phyloP scores from a whole-genome alignment of 2,329 filamentous ascomycete genomes.

The Aureobasidium sp. region DNA sequence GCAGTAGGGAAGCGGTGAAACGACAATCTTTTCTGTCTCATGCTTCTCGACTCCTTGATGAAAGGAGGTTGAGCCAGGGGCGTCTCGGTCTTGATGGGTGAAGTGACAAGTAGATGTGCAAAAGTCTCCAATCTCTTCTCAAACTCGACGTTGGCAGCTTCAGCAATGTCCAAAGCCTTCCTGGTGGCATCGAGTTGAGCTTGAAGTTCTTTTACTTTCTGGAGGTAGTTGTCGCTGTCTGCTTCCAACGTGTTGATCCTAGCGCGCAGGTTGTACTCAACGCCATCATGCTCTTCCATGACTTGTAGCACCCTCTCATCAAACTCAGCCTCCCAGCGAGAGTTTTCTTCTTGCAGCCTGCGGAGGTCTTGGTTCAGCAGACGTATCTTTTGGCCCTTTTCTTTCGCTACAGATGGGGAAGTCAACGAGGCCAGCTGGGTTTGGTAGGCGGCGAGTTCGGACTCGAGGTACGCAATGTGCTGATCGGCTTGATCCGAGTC shows the following conservation, averaged over 20 bases:
- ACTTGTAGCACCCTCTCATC: slow-evolving; percentile 30
- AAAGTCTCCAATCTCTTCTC: slow-evolving; percentile 34
- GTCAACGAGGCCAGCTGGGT: slow-evolving; percentile 32
- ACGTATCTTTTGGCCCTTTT: slow-evolving; percentile 32
- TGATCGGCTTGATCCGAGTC: slow-evolving; percentile 36
- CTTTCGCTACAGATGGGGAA: slow-evolving; percentile 33
- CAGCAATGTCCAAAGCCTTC: slow-evolving; percentile 27
- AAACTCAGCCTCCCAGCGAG: slow-evolving; percentile 32
- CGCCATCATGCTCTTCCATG: slow-evolving; percentile 23
- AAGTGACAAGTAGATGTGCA: slow-evolving; percentile 31
- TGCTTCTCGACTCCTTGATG: slow-evolving; percentile 20
- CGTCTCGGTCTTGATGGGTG: slow-evolving; percentile 30
- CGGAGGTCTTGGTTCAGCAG: slow-evolving; percentile 28
- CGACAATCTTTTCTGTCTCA: slow-evolving; percentile 20
- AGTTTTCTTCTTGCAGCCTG: slow-evolving; percentile 29
- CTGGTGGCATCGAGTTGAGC: slow-evolving; percentile 25
- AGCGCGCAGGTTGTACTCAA: slow-evolving; percentile 25
- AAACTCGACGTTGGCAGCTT: slow-evolving; percentile 31
- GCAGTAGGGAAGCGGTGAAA: slow-evolving; percentile 29
- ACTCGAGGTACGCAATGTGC: slow-evolving; percentile 45
- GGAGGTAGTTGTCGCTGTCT: slow-evolving; percentile 24
- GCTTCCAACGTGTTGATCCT: slow-evolving; percentile 26
- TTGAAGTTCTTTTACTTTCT: slow-evolving; percentile 29
- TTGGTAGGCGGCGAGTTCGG: slow-evolving; percentile 37
- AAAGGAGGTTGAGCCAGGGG: slow-evolving; percentile 6